Evolutionary conservation across 202 grass and related monocot species (phyloP).

Genomic region (Eragrostis tef): DNA sequence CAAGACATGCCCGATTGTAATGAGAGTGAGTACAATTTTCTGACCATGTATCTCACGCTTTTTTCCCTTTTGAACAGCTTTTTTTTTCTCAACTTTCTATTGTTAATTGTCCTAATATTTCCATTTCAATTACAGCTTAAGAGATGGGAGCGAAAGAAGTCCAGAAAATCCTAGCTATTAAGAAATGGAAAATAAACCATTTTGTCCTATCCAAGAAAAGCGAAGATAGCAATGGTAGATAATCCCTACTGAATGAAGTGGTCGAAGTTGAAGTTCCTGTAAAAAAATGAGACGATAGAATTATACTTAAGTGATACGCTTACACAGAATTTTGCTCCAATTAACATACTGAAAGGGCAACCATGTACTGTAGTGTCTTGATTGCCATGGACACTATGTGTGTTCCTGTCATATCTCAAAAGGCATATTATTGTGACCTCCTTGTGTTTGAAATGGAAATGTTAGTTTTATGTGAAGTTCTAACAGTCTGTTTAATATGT

Average conservation of each 20-base stretch:
- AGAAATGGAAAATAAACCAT: neutral
- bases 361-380: neutral
- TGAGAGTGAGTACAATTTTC: slow-evolving; percentile 50
- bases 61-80: neutral
- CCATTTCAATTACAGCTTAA: slow-evolving; percentile 65
- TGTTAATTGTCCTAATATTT: neutral
- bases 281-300: neutral
- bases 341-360: neutral
- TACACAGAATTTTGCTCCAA: neutral
- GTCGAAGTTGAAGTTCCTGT: too few relatives aligned
- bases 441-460: neutral
- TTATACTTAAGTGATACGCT: neutral
- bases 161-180: neutral
- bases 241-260: slow-evolving; percentile 5
- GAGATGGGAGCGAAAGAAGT: slow-evolving; percentile 90
- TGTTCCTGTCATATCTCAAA: neutral
- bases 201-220: neutral
- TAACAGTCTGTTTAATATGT: slow-evolving; percentile 32
- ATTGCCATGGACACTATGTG: neutral
- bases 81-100: neutral
- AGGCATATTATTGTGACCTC: neutral
- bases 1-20: slow-evolving; percentile 61
- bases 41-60: neutral
- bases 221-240: neutral
- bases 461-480: slow-evolving; percentile 20